Percentiles rank a stretch among this genome's conserved stretches.
These are phyloP conservation scores for Saccharum spontaneum DNA, from an alignment of 176 grass and related monocot species.

Conservation along the genomic window DNA sequence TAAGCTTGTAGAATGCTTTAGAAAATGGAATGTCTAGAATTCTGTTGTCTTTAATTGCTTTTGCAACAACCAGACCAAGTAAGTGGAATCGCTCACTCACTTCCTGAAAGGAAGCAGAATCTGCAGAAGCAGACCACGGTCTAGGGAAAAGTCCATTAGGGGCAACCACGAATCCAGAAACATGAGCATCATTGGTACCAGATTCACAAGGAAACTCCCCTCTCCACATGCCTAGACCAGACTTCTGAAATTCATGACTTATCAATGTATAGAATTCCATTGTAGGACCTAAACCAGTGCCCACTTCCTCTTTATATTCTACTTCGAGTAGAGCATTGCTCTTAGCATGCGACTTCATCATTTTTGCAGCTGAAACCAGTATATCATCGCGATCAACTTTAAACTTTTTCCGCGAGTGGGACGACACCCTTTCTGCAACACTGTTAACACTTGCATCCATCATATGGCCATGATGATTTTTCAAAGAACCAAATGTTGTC, in stretches of 20 bases:
- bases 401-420: conserved; percentile 67
- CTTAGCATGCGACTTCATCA: conserved; percentile 66
- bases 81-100: conserved; percentile 53
- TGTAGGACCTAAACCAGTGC: conserved; percentile 82
- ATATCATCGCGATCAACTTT: conserved; percentile 80
- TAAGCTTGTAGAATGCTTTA: conserved; percentile 73
- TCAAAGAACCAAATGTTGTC: conserved; percentile 68
- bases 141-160: conserved; percentile 70
- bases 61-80: conserved; percentile 71
- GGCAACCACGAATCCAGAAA: conserved; percentile 44
- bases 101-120: conserved; percentile 50
- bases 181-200: conserved; percentile 16
- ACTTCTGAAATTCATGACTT: conserved; percentile 82
- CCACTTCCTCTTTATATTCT: conserved; percentile 77
- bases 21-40: conserved; percentile 85
- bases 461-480: conserved; percentile 40
- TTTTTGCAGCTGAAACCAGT: conserved; percentile 64
- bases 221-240: conserved; percentile 77
- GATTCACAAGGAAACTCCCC: conserved; percentile 43
- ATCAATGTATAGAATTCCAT: conserved; percentile 86
- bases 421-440: conserved; percentile 40
- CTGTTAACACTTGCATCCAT: conserved; percentile 40
- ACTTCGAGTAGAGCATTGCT: conserved; percentile 66
- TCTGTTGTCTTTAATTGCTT: conserved; percentile 75
- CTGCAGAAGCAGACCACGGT: conserved; percentile 50